Percentiles rank a stretch among this genome's conserved stretches.
phyloP scores from a whole-genome alignment of 805 yeast species.

The Zygosaccharomyces bisporus region DNA sequence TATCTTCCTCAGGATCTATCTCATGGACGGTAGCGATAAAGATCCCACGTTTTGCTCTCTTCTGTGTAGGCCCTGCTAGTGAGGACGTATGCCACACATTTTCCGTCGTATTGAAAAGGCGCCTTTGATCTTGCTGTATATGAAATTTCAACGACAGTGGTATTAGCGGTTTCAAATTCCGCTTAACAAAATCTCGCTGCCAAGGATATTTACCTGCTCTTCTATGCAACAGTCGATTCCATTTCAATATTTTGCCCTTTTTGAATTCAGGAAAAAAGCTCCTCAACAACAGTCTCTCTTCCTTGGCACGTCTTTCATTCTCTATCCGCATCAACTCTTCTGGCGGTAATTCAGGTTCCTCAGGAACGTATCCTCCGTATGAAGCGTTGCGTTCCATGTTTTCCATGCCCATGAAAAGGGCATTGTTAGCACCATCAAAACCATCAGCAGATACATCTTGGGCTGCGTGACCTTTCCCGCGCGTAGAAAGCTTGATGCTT shows the following conservation, averaged over 20 bases:
- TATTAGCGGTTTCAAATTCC: slow-evolving; percentile 35
- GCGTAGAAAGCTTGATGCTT: slow-evolving; percentile 18
- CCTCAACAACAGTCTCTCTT: slow-evolving; percentile 39
- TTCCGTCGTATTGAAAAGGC: slow-evolving; percentile 39
- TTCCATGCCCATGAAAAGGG: slow-evolving; percentile 34
- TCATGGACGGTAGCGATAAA: slow-evolving; percentile 24
- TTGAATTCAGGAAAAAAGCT: slow-evolving; percentile 54
- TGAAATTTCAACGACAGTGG: slow-evolving; percentile 55
- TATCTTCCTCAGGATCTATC: slow-evolving; percentile 25
- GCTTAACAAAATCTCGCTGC: slow-evolving; percentile 32
- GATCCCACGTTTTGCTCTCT: slow-evolving; percentile 20
- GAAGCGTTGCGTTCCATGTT: slow-evolving; percentile 23
- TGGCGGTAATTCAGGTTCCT: slow-evolving; percentile 17
- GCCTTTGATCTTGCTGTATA: slow-evolving; percentile 50
- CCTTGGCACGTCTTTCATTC: slow-evolving; percentile 25
- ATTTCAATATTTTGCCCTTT: slow-evolving; percentile 47
- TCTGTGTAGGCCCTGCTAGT: slow-evolving; percentile 1
- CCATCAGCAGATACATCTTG: slow-evolving; percentile 12
- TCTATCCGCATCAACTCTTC: slow-evolving; percentile 15
- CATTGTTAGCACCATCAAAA: slow-evolving; percentile 29
- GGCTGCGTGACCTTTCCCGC: slow-evolving; percentile 19
- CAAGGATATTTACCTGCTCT: slow-evolving; percentile 47
- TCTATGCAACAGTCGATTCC: slow-evolving; percentile 52
- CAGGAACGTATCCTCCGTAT: slow-evolving; percentile 19
- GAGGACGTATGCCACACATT: slow-evolving; percentile 12